Evolutionary conservation across 495 filamentous ascomycete genomes (phyloP).

Genomic region (Aspergillus nidulans): DNA sequence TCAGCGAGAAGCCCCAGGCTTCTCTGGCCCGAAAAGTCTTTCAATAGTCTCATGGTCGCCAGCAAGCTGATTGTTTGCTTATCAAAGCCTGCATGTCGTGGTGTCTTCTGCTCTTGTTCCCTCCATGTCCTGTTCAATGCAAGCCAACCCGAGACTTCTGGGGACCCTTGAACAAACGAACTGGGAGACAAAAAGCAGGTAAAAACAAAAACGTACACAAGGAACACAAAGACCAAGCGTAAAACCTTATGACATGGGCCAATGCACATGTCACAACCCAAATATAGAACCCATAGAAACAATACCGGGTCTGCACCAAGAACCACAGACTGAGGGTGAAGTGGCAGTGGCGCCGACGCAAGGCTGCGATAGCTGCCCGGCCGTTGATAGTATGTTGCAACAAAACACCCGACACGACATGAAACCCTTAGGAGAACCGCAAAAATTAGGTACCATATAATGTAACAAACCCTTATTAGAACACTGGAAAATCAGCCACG

Average conservation of each 20-base stretch:
- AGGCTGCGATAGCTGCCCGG: background rate
- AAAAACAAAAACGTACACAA: background rate
- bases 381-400: background rate
- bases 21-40: background rate
- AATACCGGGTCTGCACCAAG: background rate
- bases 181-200: background rate
- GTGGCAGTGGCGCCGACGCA: background rate
- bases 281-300: background rate
- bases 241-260: background rate
- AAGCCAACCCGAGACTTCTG: background rate
- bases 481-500: background rate
- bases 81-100: background rate
- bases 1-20: slow-evolving; percentile 13
- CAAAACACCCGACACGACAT: slow-evolving; percentile 1
- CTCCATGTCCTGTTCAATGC: background rate
- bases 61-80: slow-evolving; percentile 2
- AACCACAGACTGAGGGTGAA: background rate
- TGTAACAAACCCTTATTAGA: background rate
- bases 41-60: background rate
- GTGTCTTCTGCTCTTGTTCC: slow-evolving; percentile 2
- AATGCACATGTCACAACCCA: slow-evolving; percentile 5
- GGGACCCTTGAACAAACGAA: slow-evolving; percentile 4
- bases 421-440: background rate
- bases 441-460: slow-evolving; percentile 9
- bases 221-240: background rate